These are phyloP conservation scores for Jasminum sambac DNA, from an alignment of 257 asterid genomes.

Conservation along the genomic window DNA sequence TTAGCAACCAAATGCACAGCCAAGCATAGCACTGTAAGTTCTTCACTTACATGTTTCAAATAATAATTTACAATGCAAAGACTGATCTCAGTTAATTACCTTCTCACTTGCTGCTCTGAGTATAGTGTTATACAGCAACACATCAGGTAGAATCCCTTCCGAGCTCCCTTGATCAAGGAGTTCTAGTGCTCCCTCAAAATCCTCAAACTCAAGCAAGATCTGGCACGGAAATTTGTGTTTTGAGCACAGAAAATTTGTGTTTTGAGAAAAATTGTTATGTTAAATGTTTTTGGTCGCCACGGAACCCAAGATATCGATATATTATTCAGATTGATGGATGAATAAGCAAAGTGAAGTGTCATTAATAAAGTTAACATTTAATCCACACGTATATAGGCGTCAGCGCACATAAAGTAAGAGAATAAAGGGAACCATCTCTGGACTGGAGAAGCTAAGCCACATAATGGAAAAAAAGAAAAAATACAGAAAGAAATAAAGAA, in stretches of 20 bases:
- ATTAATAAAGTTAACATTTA: background rate
- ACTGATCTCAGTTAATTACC: slow-evolving; percentile 40
- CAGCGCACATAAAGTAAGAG: background rate
- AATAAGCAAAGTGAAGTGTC: background rate
- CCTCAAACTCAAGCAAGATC: slow-evolving; percentile 52
- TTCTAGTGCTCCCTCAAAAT: slow-evolving; percentile 54
- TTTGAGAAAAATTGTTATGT: slow-evolving; percentile 7
- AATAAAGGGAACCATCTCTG: background rate
- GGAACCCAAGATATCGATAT: background rate
- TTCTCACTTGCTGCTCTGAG: slow-evolving; percentile 58
- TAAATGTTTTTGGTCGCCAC: background rate
- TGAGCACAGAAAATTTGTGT: slow-evolving; percentile 8
- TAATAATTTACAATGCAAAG: background rate
- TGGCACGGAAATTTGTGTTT: slow-evolving; percentile 27
- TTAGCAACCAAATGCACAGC: background rate
- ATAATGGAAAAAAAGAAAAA: background rate
- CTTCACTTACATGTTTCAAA: background rate
- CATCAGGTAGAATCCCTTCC: slow-evolving; percentile 64
- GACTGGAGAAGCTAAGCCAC: background rate
- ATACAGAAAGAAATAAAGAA: background rate
- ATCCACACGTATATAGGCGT: background rate
- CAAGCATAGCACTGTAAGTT: background rate
- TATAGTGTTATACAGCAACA: slow-evolving; percentile 60
- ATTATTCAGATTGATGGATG: background rate
- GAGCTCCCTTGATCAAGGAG: slow-evolving; percentile 45